Conservation (phyloP, 805 yeast genomes). For the Starmerella bombi region DNA sequence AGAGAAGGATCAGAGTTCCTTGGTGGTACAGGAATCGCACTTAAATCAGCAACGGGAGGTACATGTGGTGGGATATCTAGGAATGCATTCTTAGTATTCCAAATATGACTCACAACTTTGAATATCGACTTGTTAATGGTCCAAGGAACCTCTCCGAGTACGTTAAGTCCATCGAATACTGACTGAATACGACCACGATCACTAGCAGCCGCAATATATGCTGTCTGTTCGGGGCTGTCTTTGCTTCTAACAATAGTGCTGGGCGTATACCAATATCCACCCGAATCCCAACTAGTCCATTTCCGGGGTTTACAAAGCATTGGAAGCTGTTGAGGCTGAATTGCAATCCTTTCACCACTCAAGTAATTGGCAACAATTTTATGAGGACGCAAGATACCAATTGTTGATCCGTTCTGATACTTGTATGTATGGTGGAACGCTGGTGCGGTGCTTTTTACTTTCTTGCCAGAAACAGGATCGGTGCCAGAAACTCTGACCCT, state of each 20-base stretch:
- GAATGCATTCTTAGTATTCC: conserved; percentile 76
- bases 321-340: conserved; percentile 77
- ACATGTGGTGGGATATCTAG: conserved; percentile 54
- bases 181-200: conserved; percentile 48
- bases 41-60: conserved; percentile 27
- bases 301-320: conserved; percentile 86
- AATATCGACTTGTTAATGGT: conserved; percentile 67
- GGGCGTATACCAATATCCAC: conserved; percentile 67
- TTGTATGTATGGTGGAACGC: conserved; percentile 86
- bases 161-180: conserved; percentile 72
- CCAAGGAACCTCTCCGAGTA: conserved; percentile 83
- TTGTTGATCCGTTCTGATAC: conserved; percentile 58
- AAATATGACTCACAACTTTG: conserved; percentile 54
- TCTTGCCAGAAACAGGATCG: conserved; percentile 64
- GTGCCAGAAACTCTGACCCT: conserved; percentile 63
- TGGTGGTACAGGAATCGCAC: conserved; percentile 47
- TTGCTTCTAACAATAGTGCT: conserved; percentile 58
- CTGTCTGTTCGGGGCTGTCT: conserved; percentile 78
- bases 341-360: conserved; percentile 50
- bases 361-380: conserved; percentile 50
- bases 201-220: conserved; percentile 77
- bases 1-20: conserved; percentile 58
- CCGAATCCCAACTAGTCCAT: conserved; percentile 71
- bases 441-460: conserved; percentile 63
- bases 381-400: conserved; percentile 74